phyloP scores from a whole-genome alignment of 2,329 filamentous ascomycete genomes.

The Dothidotthia symphoricarpi region DNA sequence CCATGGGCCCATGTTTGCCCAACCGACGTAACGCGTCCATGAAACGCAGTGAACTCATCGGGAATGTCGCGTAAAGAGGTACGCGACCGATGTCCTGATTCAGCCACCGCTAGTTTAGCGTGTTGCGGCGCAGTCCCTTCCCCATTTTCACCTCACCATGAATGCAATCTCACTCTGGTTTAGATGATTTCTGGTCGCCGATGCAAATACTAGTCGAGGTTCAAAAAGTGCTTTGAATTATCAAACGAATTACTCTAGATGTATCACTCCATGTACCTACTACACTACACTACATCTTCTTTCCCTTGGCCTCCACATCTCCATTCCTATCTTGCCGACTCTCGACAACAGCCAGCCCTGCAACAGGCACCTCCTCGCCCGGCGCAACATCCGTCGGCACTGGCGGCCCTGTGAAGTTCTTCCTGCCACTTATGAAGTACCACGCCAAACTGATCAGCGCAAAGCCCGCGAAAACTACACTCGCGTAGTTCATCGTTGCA shows the following conservation, averaged over 20 bases:
- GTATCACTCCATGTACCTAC: not conserved
- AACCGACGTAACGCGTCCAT: slow-evolving; percentile 20
- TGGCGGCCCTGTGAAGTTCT: slow-evolving; percentile 40
- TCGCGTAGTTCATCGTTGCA: slow-evolving; percentile 46
- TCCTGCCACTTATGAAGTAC: slow-evolving; percentile 41
- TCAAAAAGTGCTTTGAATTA: no score
- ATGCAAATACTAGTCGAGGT: no score
- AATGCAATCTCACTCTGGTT: no score
- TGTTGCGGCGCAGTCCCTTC: slow-evolving; percentile 7
- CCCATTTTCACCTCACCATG: no score
- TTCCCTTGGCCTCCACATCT: slow-evolving; percentile 23
- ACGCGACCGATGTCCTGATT: slow-evolving; percentile 5
- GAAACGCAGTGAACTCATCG: slow-evolving; percentile 2
- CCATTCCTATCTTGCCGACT: slow-evolving; percentile 25
- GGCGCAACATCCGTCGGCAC: slow-evolving; percentile 38
- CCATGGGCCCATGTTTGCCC: slow-evolving; percentile 16
- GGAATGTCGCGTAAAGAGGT: slow-evolving; percentile 23
- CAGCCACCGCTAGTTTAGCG: slow-evolving; percentile 8
- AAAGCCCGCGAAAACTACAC: slow-evolving; percentile 44
- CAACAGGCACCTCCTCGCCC: slow-evolving; percentile 34
- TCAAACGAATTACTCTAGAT: no score
- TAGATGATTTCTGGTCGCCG: no score
- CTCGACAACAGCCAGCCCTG: slow-evolving; percentile 32
- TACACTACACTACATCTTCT: slow-evolving; percentile 11
- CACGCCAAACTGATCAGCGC: slow-evolving; percentile 38